These are phyloP conservation scores for Amaranthus cruentus DNA, from an alignment of 148 eudicot genomes.

Conservation along the genomic window DNA sequence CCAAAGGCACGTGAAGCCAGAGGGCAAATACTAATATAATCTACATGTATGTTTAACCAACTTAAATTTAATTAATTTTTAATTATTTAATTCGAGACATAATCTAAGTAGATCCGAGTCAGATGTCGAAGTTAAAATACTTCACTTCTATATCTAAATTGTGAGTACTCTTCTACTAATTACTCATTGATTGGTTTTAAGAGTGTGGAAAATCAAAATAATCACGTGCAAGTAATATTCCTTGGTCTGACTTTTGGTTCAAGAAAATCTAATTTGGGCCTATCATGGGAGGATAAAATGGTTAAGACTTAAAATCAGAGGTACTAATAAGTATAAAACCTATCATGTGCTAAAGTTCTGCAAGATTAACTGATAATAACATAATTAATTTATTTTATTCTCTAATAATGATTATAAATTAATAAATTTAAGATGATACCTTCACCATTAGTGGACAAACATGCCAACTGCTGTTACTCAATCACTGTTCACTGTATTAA, in stretches of 20 bases:
- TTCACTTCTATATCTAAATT: no score
- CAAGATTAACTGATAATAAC: neutral
- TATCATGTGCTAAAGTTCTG: conserved; percentile 22
- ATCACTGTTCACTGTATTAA: neutral
- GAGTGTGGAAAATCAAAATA: neutral
- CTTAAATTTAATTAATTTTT: no score
- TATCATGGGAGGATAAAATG: neutral
- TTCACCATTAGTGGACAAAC: conserved; percentile 27
- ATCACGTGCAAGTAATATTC: conserved; percentile 7
- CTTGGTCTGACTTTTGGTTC: conserved; percentile 7
- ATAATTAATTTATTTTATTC: conserved; percentile 1
- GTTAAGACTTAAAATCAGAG: neutral
- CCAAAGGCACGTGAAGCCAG: no score
- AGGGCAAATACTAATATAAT: no score
- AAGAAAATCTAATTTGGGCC: conserved; percentile 6
- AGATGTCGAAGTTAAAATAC: no score
- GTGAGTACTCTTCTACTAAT: no score
- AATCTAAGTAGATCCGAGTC: no score
- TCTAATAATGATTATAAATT: neutral
- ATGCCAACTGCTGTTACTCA: conserved; percentile 13
- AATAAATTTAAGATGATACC: conserved; percentile 10
- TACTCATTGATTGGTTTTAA: no score
- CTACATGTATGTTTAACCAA: no score
- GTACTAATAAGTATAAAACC: neutral
- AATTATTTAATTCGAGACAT: no score